Evolutionary conservation across 768 basidiomycete genomes (phyloP).

Genomic region (Crucibulum laeve): DNA sequence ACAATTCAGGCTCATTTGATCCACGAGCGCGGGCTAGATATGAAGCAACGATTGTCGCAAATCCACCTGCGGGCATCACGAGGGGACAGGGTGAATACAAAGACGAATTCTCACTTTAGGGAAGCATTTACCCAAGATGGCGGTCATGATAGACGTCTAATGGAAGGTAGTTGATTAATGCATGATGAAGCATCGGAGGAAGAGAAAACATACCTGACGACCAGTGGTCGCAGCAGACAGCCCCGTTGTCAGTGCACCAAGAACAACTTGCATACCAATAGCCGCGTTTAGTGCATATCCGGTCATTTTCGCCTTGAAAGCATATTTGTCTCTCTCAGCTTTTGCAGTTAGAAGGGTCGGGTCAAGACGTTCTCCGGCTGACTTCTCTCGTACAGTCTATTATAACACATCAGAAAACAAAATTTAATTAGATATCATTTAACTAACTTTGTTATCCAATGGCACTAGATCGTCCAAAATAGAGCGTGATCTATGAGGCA

Average conservation of each 20-base stretch:
- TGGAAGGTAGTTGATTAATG: background rate
- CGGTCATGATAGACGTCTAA: slow-evolving; percentile 31
- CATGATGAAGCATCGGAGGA: background rate
- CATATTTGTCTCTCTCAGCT: slow-evolving; percentile 40
- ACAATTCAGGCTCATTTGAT: slow-evolving; percentile 65
- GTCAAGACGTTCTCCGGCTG: slow-evolving; percentile 46
- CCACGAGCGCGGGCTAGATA: slow-evolving; percentile 70
- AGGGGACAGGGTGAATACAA: background rate
- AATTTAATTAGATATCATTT: too few relatives aligned
- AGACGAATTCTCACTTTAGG: background rate
- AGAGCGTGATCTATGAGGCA: too few relatives aligned
- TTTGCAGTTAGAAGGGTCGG: slow-evolving; percentile 49
- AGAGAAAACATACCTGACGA: slow-evolving; percentile 24
- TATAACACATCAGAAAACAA: too few relatives aligned
- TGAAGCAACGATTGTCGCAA: slow-evolving; percentile 64
- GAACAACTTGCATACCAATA: slow-evolving; percentile 57
- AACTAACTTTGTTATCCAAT: too few relatives aligned
- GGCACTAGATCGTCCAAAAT: too few relatives aligned
- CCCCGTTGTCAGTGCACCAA: slow-evolving; percentile 67
- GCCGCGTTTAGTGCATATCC: slow-evolving; percentile 39
- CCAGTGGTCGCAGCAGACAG: slow-evolving; percentile 46
- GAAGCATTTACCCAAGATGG: slow-evolving; percentile 30
- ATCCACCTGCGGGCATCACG: slow-evolving; percentile 42
- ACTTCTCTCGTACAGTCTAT: too few relatives aligned
- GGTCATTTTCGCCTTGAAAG: slow-evolving; percentile 37